Percentiles rank a stretch among this genome's conserved stretches.
phyloP scores from a whole-genome alignment of 768 basidiomycete genomes.

The Lentinula boryana region DNA sequence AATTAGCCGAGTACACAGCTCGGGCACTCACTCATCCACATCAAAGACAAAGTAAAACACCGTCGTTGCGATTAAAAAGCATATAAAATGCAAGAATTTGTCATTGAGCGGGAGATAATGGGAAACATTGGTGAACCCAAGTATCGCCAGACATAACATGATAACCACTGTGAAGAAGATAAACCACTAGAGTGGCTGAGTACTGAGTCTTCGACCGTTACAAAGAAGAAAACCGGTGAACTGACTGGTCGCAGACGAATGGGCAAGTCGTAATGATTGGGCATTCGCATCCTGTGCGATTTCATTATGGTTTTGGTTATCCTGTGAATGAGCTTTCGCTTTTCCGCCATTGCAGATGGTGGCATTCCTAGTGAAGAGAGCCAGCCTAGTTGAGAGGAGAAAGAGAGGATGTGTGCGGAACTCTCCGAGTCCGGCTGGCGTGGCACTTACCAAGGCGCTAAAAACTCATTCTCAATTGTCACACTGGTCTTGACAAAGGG shows the following conservation, averaged over 20 bases:
- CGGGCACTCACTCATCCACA: conserved; percentile 68
- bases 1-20: background rate
- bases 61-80: conserved; percentile 67
- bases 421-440: background rate
- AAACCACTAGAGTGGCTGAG: conserved; percentile 59
- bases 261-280: conserved; percentile 3
- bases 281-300: conserved; percentile 5
- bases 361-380: background rate
- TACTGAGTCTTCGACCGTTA: background rate
- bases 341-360: conserved; percentile 1
- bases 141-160: conserved; percentile 64
- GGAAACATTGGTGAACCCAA: conserved; percentile 73
- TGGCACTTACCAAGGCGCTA: background rate
- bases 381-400: background rate
- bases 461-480: background rate
- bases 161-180: conserved; percentile 61
- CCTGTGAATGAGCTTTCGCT: conserved; percentile 3
- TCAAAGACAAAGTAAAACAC: conserved; percentile 88
- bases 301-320: conserved; percentile 5
- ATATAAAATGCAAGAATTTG: conserved; percentile 76
- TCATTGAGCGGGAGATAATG: conserved; percentile 65
- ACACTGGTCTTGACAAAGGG: too few species aligned
- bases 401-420: background rate
- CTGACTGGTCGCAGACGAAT: conserved; percentile 7
- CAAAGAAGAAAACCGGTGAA: background rate